Evolutionary conservation across 1,284 basidiomycete species (phyloP).

Genomic region (Ustilago loliicola): DNA sequence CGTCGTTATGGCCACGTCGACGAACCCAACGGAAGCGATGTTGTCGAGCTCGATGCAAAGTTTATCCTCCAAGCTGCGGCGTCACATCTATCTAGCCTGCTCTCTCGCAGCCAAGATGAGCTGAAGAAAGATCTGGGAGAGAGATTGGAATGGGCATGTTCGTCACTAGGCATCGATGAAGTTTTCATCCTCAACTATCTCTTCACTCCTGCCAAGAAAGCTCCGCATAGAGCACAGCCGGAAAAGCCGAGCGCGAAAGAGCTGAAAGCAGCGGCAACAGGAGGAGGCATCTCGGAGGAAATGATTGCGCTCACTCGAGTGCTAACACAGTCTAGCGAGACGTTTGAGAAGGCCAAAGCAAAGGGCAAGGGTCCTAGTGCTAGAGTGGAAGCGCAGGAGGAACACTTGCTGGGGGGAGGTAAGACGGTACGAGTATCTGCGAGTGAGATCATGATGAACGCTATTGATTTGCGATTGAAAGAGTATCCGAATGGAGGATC

Average conservation of each 20-base stretch:
- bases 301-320: conserved; percentile 81
- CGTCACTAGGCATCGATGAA: conserved; percentile 63
- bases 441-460: conserved; percentile 43
- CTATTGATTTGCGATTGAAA: conserved; percentile 43
- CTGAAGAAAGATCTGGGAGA: conserved; percentile 34
- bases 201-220: conserved; percentile 48
- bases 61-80: conserved; percentile 75
- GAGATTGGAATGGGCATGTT: conserved; percentile 61
- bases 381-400: conserved; percentile 74
- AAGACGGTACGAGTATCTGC: conserved; percentile 26
- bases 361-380: conserved; percentile 86
- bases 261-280: conserved; percentile 67
- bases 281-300: conserved; percentile 76
- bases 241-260: conserved; percentile 34
- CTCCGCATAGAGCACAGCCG: conserved; percentile 53
- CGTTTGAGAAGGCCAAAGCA: conserved; percentile 77
- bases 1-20: conserved; percentile 95
- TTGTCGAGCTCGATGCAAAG: conserved; percentile 86
- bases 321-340: conserved; percentile 76
- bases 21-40: conserved; percentile 86
- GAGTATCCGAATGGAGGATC: conserved; percentile 36
- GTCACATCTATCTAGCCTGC: conserved; percentile 11
- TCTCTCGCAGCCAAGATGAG: conserved; percentile 14
- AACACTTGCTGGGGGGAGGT: conserved; percentile 23
- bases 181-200: conserved; percentile 61